phyloP scores from a whole-genome alignment of 2,329 filamentous ascomycete genomes.

The Cyphellophora europaea region DNA sequence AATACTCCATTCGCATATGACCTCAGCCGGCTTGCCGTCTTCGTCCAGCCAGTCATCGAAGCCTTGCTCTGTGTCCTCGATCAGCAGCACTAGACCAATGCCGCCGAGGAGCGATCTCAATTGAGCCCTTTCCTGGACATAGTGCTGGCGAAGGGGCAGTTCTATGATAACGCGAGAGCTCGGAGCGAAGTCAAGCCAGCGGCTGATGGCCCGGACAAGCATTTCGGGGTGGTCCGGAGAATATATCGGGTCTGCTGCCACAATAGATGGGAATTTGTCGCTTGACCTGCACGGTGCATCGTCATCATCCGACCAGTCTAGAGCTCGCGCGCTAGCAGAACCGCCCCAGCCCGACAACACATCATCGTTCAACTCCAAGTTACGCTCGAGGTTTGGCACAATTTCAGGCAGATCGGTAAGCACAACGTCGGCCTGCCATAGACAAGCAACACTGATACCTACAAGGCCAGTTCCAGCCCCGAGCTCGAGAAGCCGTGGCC shows the following conservation, averaged over 20 bases:
- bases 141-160: conserved; percentile 67
- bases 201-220: conserved; percentile 59
- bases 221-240: conserved; percentile 71
- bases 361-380: conserved; percentile 55
- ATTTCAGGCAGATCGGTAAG: conserved; percentile 83
- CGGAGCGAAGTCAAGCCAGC: conserved; percentile 51
- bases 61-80: conserved; percentile 40
- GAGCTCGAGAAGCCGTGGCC: conserved; percentile 56
- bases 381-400: conserved; percentile 67
- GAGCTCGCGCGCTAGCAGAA: conserved; percentile 38
- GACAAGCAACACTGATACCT: conserved; percentile 70
- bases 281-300: conserved; percentile 21
- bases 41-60: conserved; percentile 39
- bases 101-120: conserved; percentile 54
- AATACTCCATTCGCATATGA: conserved; percentile 39
- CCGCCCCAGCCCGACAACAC: conserved; percentile 49
- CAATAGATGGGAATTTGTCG: conserved; percentile 52
- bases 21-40: conserved; percentile 31
- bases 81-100: conserved; percentile 38
- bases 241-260: conserved; percentile 83
- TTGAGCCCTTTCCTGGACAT: conserved; percentile 50
- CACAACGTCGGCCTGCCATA: conserved; percentile 56
- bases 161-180: conserved; percentile 66
- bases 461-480: conserved; percentile 88
- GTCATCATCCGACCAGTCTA: conserved; percentile 57